Conservation (phyloP, 2,329 filamentous ascomycete genomes). For the Sclerotiophoma versabilis region DNA sequence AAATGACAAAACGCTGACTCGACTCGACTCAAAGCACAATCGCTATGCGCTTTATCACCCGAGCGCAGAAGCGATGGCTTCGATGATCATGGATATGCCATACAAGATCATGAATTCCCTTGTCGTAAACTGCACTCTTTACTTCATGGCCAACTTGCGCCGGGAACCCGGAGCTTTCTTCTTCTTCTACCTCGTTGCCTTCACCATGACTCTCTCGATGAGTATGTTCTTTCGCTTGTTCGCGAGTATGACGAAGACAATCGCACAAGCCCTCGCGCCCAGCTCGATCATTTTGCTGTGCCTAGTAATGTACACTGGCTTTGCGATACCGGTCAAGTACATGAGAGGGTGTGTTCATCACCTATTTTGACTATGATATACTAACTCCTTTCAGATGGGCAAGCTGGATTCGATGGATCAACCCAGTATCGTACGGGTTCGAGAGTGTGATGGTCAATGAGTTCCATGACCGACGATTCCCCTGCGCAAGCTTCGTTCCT, state of each 20-base stretch:
- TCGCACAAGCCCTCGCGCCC: slow-evolving; percentile 62
- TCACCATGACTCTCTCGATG: slow-evolving; percentile 71
- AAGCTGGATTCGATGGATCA: slow-evolving; percentile 68
- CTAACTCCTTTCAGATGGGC: slow-evolving; percentile 38
- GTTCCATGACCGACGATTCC: slow-evolving; percentile 33
- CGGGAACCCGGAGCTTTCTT: slow-evolving; percentile 78
- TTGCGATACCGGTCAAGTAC: slow-evolving; percentile 69
- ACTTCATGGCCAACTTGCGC: slow-evolving; percentile 83
- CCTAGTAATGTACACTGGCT: slow-evolving; percentile 70
- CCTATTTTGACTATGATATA: background rate
- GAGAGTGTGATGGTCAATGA: slow-evolving; percentile 82
- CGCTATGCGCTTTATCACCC: slow-evolving; percentile 90
- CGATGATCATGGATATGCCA: slow-evolving; percentile 82
- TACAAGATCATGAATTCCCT: slow-evolving; percentile 73
- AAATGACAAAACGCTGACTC: background rate
- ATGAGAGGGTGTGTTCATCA: slow-evolving; percentile 40
- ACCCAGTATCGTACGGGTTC: slow-evolving; percentile 79
- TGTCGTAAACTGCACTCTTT: slow-evolving; percentile 77
- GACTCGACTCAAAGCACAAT: slow-evolving; percentile 65
- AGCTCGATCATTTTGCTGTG: slow-evolving; percentile 64
- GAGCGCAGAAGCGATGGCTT: slow-evolving; percentile 79
- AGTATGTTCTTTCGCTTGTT: slow-evolving; percentile 83
- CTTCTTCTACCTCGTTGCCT: slow-evolving; percentile 71
- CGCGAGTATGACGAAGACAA: slow-evolving; percentile 72
- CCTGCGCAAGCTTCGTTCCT: slow-evolving; percentile 49